Conservation (phyloP, 2,329 filamentous ascomycete species). For the Phyllosticta ampelicida region DNA sequence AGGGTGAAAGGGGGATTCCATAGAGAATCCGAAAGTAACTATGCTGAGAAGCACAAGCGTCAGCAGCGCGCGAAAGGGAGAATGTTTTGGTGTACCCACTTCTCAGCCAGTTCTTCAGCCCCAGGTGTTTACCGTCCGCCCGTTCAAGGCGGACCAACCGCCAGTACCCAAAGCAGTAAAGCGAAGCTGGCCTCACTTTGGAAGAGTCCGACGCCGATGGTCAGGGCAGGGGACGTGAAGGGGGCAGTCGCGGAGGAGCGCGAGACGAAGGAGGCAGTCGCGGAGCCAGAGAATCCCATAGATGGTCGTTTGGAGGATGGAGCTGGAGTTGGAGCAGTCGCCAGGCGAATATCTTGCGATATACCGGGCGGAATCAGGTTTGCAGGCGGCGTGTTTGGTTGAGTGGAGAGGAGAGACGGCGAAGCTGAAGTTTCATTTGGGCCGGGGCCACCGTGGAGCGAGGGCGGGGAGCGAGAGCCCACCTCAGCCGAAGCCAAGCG, state of each 20-base stretch:
- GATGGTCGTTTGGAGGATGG: slow-evolving; percentile 17
- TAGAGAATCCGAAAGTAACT: not conserved
- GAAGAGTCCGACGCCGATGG: slow-evolving; percentile 22
- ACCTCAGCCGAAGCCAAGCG: not conserved
- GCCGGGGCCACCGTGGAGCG: not conserved
- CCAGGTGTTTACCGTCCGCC: slow-evolving; percentile 39
- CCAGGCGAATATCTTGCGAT: slow-evolving; percentile 1
- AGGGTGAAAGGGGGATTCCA: not conserved
- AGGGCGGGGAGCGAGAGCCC: slow-evolving; percentile 4
- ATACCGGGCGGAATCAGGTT: slow-evolving; percentile 3
- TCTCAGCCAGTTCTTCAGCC: slow-evolving; percentile 1
- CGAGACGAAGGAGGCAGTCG: slow-evolving; percentile 21
- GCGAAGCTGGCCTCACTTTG: slow-evolving; percentile 37
- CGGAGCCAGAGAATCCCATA: slow-evolving; percentile 35
- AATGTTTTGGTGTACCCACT: not conserved
- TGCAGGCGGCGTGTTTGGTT: not conserved
- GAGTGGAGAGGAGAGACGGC: slow-evolving; percentile 2
- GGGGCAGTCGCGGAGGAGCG: slow-evolving; percentile 24
- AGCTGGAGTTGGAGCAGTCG: not conserved
- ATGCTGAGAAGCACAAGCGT: not conserved
- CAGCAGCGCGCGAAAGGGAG: slow-evolving; percentile 6
- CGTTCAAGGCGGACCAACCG: slow-evolving; percentile 41
- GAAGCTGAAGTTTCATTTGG: slow-evolving; percentile 8
- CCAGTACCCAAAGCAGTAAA: slow-evolving; percentile 38
- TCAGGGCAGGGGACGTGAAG: slow-evolving; percentile 14